Conservation (phyloP, 1,284 basidiomycete genomes). For the Moniliophthora roreri region DNA sequence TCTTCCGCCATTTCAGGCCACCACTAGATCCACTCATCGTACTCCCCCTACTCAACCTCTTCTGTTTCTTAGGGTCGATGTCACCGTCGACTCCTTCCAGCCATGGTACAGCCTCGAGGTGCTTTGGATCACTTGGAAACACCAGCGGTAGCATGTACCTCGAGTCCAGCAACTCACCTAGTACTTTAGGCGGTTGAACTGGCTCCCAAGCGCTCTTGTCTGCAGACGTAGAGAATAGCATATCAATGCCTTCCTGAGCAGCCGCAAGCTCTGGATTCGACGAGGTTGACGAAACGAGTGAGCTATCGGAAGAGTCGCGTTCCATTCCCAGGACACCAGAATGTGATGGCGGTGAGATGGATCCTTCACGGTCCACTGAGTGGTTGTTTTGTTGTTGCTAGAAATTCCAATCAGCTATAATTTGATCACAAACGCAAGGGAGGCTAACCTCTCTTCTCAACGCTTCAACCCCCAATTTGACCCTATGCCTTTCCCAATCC, state of each 20-base stretch:
- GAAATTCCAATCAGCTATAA: too few relatives aligned
- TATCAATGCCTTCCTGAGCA: constrained; percentile 66
- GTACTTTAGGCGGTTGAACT: constrained; percentile 70
- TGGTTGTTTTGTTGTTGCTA: background rate
- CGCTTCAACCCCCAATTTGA: constrained; percentile 79
- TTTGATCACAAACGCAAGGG: background rate
- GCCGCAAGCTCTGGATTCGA: constrained; percentile 33
- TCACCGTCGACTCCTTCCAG: constrained; percentile 38
- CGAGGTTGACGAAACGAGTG: constrained; percentile 29
- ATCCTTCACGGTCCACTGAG: background rate
- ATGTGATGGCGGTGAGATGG: constrained; percentile 41
- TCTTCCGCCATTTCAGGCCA: constrained; percentile 55
- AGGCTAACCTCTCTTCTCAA: constrained; percentile 69
- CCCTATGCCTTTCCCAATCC: constrained; percentile 91
- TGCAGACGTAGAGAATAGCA: constrained; percentile 69
- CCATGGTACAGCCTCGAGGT: constrained; percentile 73
- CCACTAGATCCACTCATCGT: constrained; percentile 29
- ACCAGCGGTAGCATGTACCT: constrained; percentile 90
- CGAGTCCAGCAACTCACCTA: constrained; percentile 88
- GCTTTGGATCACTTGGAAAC: constrained; percentile 76
- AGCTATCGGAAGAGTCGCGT: background rate
- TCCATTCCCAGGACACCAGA: constrained; percentile 29
- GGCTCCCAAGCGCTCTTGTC: constrained; percentile 76
- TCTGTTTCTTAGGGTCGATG: constrained; percentile 21
- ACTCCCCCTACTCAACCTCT: constrained; percentile 37